Conservation (phyloP, 2,329 filamentous ascomycete genomes). For the Coniochaeta hoffmannii region DNA sequence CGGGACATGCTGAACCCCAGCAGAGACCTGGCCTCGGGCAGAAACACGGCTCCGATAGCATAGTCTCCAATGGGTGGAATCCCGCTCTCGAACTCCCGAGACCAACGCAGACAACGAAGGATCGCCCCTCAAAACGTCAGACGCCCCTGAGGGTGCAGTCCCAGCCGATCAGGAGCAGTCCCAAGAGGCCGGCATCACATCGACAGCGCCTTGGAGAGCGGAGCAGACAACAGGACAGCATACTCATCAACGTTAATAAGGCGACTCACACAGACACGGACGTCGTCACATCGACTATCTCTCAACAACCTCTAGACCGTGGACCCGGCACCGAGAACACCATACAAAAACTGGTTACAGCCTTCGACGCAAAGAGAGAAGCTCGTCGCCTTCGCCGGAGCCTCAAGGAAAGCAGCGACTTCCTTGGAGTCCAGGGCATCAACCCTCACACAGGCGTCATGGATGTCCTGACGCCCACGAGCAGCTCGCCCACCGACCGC, state of each 20-base stretch:
- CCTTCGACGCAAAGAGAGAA: constrained; percentile 25
- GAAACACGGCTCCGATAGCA: neutral
- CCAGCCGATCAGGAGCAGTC: neutral
- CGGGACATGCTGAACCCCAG: neutral
- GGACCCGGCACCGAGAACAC: neutral
- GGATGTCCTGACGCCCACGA: constrained; percentile 42
- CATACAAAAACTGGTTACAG: neutral
- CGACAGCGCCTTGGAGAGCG: neutral
- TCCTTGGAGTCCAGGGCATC: constrained; percentile 49
- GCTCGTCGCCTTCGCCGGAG: constrained; percentile 32
- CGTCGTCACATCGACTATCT: neutral
- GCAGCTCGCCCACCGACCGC: constrained; percentile 32
- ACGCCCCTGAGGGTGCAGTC: neutral
- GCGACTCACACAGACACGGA: neutral
- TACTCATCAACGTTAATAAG: neutral
- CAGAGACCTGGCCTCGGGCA: neutral
- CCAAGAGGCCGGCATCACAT: neutral
- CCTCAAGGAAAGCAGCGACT: constrained; percentile 49
- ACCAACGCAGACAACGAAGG: neutral
- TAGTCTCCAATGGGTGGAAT: neutral
- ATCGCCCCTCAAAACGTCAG: neutral
- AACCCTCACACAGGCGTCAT: constrained; percentile 49
- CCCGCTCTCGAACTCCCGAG: neutral
- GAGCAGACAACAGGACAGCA: neutral
- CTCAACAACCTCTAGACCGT: neutral